phyloP scores from a whole-genome alignment of 331 rosid species.

The Telfairia occidentalis region DNA sequence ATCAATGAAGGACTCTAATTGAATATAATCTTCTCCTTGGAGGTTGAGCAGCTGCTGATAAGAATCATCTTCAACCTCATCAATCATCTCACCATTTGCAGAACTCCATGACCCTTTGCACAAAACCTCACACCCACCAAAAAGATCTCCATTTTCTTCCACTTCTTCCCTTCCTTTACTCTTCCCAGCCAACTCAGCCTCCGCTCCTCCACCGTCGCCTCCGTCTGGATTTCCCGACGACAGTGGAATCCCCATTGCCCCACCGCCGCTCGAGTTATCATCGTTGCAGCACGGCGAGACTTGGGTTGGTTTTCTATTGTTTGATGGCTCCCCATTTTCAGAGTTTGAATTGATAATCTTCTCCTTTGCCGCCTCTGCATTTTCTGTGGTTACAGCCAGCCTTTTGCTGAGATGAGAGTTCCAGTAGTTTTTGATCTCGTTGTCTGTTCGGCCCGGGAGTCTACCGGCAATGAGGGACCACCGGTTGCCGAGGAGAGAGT shows the following conservation, averaged over 20 bases:
- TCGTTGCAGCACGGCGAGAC: background rate
- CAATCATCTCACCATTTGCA: background rate
- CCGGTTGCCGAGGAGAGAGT: slow-evolving; percentile 19
- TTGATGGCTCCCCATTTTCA: background rate
- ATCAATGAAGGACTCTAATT: slow-evolving; percentile 17
- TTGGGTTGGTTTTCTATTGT: background rate
- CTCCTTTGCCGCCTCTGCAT: background rate
- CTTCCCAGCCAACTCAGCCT: background rate
- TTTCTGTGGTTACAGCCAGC: background rate
- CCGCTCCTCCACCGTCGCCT: background rate
- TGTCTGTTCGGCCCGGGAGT: slow-evolving; percentile 24
- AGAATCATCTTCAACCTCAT: background rate
- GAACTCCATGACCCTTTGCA: background rate
- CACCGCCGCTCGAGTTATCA: background rate
- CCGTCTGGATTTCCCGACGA: background rate
- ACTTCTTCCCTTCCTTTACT: background rate
- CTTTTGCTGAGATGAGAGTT: slow-evolving; percentile 21
- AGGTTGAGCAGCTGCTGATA: slow-evolving; percentile 11
- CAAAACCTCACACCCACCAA: background rate
- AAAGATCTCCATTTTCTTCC: slow-evolving; percentile 4
- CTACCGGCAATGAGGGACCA: slow-evolving; percentile 28
- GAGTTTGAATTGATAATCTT: background rate
- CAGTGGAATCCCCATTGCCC: background rate
- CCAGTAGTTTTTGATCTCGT: slow-evolving; percentile 31
- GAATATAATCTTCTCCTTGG: slow-evolving; percentile 18